phyloP scores from a whole-genome alignment of 306 rosid species.

The Cicer pinnatifidum region DNA sequence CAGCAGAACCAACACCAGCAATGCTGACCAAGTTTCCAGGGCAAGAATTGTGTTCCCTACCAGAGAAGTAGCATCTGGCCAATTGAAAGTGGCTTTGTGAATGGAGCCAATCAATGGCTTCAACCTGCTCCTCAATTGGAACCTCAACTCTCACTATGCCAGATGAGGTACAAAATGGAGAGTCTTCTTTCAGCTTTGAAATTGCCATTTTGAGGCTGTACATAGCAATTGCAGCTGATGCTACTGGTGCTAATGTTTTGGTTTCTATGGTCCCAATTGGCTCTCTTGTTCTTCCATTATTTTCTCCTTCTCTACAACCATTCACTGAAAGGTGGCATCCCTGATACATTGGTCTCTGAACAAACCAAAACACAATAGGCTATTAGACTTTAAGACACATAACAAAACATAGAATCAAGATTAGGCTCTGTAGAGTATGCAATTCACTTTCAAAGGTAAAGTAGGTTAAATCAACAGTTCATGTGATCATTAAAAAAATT shows the following conservation, averaged over 20 bases:
- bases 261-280: constrained; percentile 68
- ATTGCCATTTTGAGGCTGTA: constrained; percentile 62
- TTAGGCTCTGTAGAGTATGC: neutral
- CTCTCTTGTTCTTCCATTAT: neutral
- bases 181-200: constrained; percentile 56
- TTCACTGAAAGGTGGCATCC: constrained; percentile 70
- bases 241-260: constrained; percentile 53
- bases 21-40: constrained; percentile 59
- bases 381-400: neutral
- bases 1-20: constrained; percentile 90
- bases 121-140: constrained; percentile 78
- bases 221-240: constrained; percentile 66
- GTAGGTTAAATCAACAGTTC: no score
- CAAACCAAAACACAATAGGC: neutral
- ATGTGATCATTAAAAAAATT: no score
- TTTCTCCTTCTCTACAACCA: constrained; percentile 59
- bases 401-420: neutral
- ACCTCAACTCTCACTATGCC: constrained; percentile 67
- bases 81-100: constrained; percentile 64
- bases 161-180: constrained; percentile 59
- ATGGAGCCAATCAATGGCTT: constrained; percentile 85
- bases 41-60: constrained; percentile 44
- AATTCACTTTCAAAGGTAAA: neutral
- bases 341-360: constrained; percentile 46
- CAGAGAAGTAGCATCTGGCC: constrained; percentile 82